These are phyloP conservation scores for Collybiopsis confluens DNA, from an alignment of 768 basidiomycete species.

Conservation along the genomic window DNA sequence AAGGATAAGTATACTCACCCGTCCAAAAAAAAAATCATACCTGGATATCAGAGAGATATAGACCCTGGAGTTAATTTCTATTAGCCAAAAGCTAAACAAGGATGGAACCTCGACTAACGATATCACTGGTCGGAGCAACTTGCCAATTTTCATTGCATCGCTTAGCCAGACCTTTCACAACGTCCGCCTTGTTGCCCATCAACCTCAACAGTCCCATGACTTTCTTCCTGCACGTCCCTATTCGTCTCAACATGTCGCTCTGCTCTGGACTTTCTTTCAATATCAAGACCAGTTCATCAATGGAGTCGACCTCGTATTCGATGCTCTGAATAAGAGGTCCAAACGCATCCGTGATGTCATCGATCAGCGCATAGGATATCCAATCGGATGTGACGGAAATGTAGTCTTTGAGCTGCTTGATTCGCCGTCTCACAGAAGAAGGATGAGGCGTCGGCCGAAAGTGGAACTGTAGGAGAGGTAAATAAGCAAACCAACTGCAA, in stretches of 20 bases:
- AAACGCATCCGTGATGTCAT: conserved; percentile 99
- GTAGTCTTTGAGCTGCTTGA: conserved; percentile 99
- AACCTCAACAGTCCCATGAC: conserved; percentile 95
- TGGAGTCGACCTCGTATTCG: conserved; percentile 98
- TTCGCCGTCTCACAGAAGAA: conserved; percentile 94
- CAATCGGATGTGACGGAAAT: conserved; percentile 98
- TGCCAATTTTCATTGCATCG: conserved; percentile 99
- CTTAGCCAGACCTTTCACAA: conserved; percentile 97
- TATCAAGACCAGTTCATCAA: conserved; percentile 96
- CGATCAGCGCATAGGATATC: conserved; percentile 99
- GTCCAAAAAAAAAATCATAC: conserved; percentile 24
- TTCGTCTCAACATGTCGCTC: conserved; percentile 95
- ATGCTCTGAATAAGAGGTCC: conserved; percentile 98
- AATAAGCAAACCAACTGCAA: neutral
- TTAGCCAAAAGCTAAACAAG: neutral
- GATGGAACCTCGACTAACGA: conserved; percentile 45
- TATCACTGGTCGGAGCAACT: conserved; percentile 95
- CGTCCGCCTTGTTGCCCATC: conserved; percentile 99
- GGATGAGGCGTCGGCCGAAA: conserved; percentile 97
- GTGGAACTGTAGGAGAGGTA: conserved; percentile 64
- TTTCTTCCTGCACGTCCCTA: conserved; percentile 98
- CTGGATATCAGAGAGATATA: conserved; percentile 95
- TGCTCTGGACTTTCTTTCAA: conserved; percentile 87
- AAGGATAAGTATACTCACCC: neutral
- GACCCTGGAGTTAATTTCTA: conserved; percentile 48